Conservation (phyloP, 805 yeast species). For the Barnettozyma vustinii region DNA sequence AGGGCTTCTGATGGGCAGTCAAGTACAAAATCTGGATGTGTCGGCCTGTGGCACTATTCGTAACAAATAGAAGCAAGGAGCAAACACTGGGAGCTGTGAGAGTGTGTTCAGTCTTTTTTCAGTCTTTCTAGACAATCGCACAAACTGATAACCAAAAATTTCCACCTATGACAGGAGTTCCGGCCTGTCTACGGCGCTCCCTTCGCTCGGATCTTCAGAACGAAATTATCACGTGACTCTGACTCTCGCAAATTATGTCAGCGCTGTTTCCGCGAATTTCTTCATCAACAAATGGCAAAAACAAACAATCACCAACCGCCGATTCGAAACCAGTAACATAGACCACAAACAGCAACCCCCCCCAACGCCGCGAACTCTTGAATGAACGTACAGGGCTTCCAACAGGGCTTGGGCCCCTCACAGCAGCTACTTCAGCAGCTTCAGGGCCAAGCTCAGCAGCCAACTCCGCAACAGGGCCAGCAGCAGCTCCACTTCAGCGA, state of each 20-base stretch:
- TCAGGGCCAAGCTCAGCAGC: slow-evolving; percentile 20
- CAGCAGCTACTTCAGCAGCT: slow-evolving; percentile 24
- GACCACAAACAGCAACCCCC: not conserved
- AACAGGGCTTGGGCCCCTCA: slow-evolving; percentile 21
- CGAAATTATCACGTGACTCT: not conserved
- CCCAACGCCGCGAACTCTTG: not conserved
- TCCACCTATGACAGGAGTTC: not conserved
- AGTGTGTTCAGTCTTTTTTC: not conserved
- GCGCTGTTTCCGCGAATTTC: not conserved
- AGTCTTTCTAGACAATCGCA: not conserved
- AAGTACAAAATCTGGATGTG: not conserved
- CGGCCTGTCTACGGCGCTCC: not conserved
- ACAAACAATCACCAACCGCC: slow-evolving; percentile 4
- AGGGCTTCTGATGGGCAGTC: not conserved
- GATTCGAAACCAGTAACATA: too few species aligned
- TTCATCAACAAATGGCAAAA: slow-evolving; percentile 1
- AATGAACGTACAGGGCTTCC: slow-evolving; percentile 24
- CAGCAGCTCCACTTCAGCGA: slow-evolving; percentile 21
- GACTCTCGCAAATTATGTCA: not conserved
- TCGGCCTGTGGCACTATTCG: not conserved
- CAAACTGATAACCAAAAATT: not conserved
- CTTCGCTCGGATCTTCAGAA: not conserved
- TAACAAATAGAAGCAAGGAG: not conserved
- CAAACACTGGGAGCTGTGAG: not conserved
- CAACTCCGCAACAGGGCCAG: slow-evolving; percentile 15